Evolutionary conservation across 202 grass and related monocot species (phyloP).

Genomic region (Digitaria exilis): DNA sequence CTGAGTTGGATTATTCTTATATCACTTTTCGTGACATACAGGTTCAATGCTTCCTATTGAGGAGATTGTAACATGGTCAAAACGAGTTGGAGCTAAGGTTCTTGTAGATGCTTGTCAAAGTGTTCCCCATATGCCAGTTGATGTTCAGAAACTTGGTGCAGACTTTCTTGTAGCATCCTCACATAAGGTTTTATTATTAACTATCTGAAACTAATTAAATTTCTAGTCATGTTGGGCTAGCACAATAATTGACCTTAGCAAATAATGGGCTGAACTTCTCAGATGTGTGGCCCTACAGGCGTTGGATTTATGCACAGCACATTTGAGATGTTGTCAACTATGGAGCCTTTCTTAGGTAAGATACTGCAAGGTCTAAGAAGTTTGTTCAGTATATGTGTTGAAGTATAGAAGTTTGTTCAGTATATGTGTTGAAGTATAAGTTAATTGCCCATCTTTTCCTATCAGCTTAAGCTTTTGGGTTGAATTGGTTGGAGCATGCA

Average conservation of each 20-base stretch:
- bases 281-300: conserved; percentile 99
- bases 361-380: conserved; percentile 1
- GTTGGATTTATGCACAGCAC: conserved; percentile 86
- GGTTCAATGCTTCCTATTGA: conserved; percentile 84
- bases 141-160: conserved; percentile 86
- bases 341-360: conserved; percentile 96
- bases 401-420: too few species aligned
- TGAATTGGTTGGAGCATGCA: too few species aligned
- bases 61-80: conserved; percentile 76
- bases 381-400: conserved; percentile 5
- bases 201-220: conserved; percentile 27
- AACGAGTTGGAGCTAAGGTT: conserved; percentile 83
- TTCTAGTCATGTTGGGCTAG: conserved; percentile 23
- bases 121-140: conserved; percentile 89
- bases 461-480: too few species aligned
- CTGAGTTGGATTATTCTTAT: conserved; percentile 2
- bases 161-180: conserved; percentile 99
- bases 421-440: too few species aligned
- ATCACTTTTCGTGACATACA: conserved; percentile 45
- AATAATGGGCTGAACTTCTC: conserved; percentile 66
- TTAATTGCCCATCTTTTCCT: too few species aligned
- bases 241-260: conserved; percentile 35
- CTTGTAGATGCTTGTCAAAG: conserved; percentile 96
- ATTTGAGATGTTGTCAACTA: conserved; percentile 71
- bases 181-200: conserved; percentile 74